Evolutionary conservation across 148 eudicot species (phyloP).

Genomic region (Spergularia bocconei): DNA sequence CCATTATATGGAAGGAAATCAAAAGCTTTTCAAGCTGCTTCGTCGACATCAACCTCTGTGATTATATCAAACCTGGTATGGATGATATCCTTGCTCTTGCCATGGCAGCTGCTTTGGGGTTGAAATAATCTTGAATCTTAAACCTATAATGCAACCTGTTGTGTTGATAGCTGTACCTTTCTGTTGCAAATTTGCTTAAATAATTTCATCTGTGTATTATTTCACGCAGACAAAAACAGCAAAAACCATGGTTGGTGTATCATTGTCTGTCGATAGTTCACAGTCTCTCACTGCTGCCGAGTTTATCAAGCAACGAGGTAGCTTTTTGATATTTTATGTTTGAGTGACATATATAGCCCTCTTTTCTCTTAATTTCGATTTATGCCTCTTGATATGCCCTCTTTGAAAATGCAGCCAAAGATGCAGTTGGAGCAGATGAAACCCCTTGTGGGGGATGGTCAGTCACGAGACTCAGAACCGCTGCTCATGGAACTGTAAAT

Average conservation of each 20-base stretch:
- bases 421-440: constrained; percentile 97
- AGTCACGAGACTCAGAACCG: constrained; percentile 88
- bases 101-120: constrained; percentile 7
- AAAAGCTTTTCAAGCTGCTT: constrained; percentile 93
- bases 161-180: background rate
- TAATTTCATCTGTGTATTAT: constrained; percentile 11
- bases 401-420: constrained; percentile 63
- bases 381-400: constrained; percentile 11
- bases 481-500: constrained; percentile 82
- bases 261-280: constrained; percentile 70
- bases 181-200: background rate
- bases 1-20: constrained; percentile 97
- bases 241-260: constrained; percentile 77
- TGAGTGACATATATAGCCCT: constrained; percentile 13
- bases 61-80: constrained; percentile 76
- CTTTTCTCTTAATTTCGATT: background rate
- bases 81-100: constrained; percentile 15
- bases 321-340: constrained; percentile 12
- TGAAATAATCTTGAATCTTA: background rate
- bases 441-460: constrained; percentile 95
- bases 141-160: constrained; percentile 1
- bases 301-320: constrained; percentile 80
- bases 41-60: constrained; percentile 72
- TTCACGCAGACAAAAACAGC: constrained; percentile 78
- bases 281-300: constrained; percentile 65